Percentiles rank a stretch among this genome's conserved stretches.
Evolutionary conservation across 2,329 filamentous ascomycete species (phyloP).

Genomic region (Tolypocladium pustulatum): DNA sequence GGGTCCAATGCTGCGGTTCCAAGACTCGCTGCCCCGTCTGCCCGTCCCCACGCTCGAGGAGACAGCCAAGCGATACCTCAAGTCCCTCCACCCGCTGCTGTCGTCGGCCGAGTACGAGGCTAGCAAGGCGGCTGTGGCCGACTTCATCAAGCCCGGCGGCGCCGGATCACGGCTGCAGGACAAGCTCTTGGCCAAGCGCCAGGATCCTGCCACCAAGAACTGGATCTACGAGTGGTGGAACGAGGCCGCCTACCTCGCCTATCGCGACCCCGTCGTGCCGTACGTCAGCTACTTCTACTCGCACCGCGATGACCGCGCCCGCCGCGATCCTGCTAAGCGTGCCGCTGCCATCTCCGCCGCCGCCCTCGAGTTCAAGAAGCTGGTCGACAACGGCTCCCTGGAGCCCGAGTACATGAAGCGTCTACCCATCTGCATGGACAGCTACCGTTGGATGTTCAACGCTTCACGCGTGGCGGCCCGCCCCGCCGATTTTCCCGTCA

Average conservation of each 20-base stretch:
- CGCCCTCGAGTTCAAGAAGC: conserved; percentile 85
- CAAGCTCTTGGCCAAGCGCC: conserved; percentile 67
- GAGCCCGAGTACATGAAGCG: conserved; percentile 99
- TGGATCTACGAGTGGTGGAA: conserved; percentile 99
- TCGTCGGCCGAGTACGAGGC: conserved; percentile 56
- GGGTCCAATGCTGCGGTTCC: conserved; percentile 72
- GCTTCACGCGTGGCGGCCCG: conserved; percentile 73
- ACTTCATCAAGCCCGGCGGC: conserved; percentile 82
- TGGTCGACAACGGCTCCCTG: conserved; percentile 70
- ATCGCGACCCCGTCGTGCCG: conserved; percentile 91
- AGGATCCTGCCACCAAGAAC: conserved; percentile 75
- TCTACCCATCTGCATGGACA: conserved; percentile 95
- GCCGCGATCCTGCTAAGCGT: conserved; percentile 81
- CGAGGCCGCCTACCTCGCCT: conserved; percentile 79
- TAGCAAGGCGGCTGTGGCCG: conserved; percentile 74
- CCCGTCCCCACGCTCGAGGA: conserved; percentile 77
- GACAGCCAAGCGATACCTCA: conserved; percentile 70
- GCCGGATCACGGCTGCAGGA: conserved; percentile 78
- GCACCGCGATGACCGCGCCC: conserved; percentile 82
- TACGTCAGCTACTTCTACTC: conserved; percentile 99
- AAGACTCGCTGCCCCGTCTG: conserved; percentile 71
- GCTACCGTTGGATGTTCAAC: conserved; percentile 99
- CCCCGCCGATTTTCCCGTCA: conserved; percentile 72
- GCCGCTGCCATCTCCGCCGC: conserved; percentile 83
- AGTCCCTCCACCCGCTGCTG: conserved; percentile 66